phyloP scores from a whole-genome alignment of 1,139 yeast genomes.

The Blastobotrys illinoisensis region DNA sequence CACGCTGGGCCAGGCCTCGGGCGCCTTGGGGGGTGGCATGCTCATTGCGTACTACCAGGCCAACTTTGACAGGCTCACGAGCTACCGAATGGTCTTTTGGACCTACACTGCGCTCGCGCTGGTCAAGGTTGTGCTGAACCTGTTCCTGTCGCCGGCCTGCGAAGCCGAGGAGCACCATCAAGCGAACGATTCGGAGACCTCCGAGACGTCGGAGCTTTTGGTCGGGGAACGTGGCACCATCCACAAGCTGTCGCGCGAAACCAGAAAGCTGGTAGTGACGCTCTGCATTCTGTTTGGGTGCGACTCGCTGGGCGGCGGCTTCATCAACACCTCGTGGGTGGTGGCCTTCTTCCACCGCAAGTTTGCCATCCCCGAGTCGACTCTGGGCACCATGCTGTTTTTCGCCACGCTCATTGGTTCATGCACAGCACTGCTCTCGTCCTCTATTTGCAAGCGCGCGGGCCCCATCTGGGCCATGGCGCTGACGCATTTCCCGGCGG shows the following conservation, averaged over 20 bases:
- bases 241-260: conserved; percentile 9
- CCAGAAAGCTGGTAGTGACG: conserved; percentile 26
- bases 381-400: conserved; percentile 52
- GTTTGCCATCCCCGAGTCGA: conserved; percentile 28
- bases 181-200: conserved; percentile 1
- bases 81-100: conserved; percentile 56
- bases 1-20: conserved; percentile 70
- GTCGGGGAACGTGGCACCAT: neutral
- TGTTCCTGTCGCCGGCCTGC: conserved; percentile 49
- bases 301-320: conserved; percentile 83
- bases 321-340: conserved; percentile 85
- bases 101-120: conserved; percentile 54
- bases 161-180: conserved; percentile 36
- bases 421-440: conserved; percentile 62
- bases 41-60: conserved; percentile 44
- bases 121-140: conserved; percentile 49
- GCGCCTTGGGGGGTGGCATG: conserved; percentile 62
- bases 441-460: conserved; percentile 55
- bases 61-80: conserved; percentile 33
- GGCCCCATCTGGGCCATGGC: conserved; percentile 81
- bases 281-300: conserved; percentile 53
- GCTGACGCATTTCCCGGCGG: conserved; percentile 76
- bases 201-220: neutral
- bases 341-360: conserved; percentile 58
- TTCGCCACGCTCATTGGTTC: conserved; percentile 55